Evolutionary conservation across 345 rosid species (phyloP).

Genomic region (Eutrema japonicum): DNA sequence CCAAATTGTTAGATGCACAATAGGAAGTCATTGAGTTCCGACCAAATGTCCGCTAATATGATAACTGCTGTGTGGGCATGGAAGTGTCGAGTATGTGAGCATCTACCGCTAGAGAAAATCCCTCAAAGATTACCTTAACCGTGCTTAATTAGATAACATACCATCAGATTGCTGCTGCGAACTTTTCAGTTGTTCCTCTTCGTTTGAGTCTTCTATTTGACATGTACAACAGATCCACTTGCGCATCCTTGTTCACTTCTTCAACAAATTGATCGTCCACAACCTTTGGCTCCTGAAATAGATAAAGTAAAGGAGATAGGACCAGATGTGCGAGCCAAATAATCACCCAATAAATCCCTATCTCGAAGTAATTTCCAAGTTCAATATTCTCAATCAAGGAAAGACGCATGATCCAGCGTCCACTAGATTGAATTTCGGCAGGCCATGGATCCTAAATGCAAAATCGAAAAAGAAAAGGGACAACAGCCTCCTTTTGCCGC

Average conservation of each 20-base stretch:
- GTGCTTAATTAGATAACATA: constrained; percentile 37
- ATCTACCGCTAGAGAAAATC: neutral
- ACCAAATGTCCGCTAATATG: neutral
- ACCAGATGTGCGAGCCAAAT: neutral
- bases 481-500: neutral
- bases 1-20: constrained; percentile 7
- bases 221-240: constrained; percentile 92
- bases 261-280: constrained; percentile 50
- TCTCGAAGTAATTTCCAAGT: neutral
- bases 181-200: constrained; percentile 63
- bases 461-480: neutral
- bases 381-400: neutral
- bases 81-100: neutral
- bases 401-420: constrained; percentile 24
- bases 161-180: constrained; percentile 68
- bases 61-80: neutral
- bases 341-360: neutral
- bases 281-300: constrained; percentile 35
- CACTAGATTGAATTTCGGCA: constrained; percentile 1
- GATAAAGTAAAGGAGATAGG: constrained; percentile 4
- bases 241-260: constrained; percentile 78
- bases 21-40: neutral
- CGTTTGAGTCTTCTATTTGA: constrained; percentile 79
- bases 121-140: neutral
- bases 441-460: constrained; percentile 26